These are phyloP conservation scores for barley (Hordeum vulgare) DNA, from an alignment of 176 grass and related monocot genomes.

Conservation along the genomic window DNA sequence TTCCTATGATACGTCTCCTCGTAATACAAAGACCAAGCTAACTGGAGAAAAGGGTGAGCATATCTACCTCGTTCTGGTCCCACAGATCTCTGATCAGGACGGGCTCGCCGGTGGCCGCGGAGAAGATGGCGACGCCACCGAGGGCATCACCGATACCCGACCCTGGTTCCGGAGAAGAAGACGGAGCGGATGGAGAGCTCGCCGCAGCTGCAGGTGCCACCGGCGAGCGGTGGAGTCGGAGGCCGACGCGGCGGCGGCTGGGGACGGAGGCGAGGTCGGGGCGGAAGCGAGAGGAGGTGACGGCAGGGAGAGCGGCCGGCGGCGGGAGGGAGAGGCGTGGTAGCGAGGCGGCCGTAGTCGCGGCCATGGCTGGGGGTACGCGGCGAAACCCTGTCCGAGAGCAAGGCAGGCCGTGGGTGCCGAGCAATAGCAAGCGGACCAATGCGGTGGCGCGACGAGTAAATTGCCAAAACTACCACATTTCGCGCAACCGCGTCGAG, in stretches of 20 bases:
- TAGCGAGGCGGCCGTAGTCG: conserved; percentile 2
- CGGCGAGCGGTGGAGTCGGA: conserved; percentile 10
- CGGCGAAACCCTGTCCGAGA: conserved; percentile 10
- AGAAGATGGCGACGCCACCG: conserved; percentile 42
- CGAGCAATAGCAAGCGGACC: background rate
- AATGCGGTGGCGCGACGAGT: no score
- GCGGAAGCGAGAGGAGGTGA: background rate
- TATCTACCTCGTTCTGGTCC: conserved; percentile 58
- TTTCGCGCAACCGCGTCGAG: no score
- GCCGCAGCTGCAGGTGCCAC: background rate
- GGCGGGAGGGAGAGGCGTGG: background rate
- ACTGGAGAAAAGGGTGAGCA: background rate
- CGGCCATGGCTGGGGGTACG: conserved; percentile 31
- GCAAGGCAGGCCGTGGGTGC: background rate
- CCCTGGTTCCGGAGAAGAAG: background rate
- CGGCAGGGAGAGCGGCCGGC: background rate
- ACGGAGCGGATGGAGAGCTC: conserved; percentile 15
- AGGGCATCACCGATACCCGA: conserved; percentile 34
- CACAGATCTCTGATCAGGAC: conserved; percentile 62
- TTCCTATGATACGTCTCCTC: background rate
- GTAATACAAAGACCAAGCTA: background rate
- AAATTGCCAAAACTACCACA: no score
- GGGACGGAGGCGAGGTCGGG: background rate
- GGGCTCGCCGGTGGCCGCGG: conserved; percentile 57
- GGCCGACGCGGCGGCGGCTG: background rate